A percentile compares a stretch with the other conserved stretches of the same genome.
phyloP scores from a whole-genome alignment of 2,329 filamentous ascomycete species.

The Aspergillus terreus region DNA sequence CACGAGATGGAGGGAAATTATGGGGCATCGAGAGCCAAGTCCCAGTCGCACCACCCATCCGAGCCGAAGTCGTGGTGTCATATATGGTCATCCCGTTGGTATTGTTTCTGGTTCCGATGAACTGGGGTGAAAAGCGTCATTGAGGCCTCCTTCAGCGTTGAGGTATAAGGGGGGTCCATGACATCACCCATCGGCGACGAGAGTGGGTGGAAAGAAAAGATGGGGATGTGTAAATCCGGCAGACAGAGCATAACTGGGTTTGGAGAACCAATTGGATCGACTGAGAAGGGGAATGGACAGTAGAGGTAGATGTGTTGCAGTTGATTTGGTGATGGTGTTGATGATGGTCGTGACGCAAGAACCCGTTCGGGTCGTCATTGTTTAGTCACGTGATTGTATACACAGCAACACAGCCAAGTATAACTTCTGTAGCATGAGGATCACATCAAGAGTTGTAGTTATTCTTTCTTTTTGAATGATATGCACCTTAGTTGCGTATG shows the following conservation, averaged over 20 bases:
- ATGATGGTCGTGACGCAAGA: too few relatives aligned
- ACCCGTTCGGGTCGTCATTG: too few relatives aligned
- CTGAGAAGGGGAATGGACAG: neutral
- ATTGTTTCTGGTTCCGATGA: neutral
- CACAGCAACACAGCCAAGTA: too few relatives aligned
- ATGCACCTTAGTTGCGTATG: too few relatives aligned
- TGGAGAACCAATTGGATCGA: neutral
- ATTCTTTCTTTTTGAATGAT: too few relatives aligned
- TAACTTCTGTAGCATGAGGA: too few relatives aligned
- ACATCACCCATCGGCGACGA: slow-evolving; percentile 1
- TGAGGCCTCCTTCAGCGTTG: slow-evolving; percentile 3
- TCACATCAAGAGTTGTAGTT: too few relatives aligned
- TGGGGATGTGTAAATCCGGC: neutral
- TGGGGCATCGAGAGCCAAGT: neutral
- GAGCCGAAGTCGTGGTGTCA: slow-evolving; percentile 18
- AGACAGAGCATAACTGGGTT: neutral
- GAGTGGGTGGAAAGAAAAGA: neutral
- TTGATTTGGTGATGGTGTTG: neutral
- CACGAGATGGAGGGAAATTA: neutral
- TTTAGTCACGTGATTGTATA: too few relatives aligned
- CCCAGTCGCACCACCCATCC: slow-evolving; percentile 4
- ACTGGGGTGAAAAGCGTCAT: neutral
- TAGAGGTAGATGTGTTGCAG: neutral
- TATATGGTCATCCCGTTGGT: neutral
- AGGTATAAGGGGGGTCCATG: slow-evolving; percentile 2